These are phyloP conservation scores for Trichoderma afroharzianum DNA, from an alignment of 2,329 filamentous ascomycete genomes.

Conservation along the genomic window DNA sequence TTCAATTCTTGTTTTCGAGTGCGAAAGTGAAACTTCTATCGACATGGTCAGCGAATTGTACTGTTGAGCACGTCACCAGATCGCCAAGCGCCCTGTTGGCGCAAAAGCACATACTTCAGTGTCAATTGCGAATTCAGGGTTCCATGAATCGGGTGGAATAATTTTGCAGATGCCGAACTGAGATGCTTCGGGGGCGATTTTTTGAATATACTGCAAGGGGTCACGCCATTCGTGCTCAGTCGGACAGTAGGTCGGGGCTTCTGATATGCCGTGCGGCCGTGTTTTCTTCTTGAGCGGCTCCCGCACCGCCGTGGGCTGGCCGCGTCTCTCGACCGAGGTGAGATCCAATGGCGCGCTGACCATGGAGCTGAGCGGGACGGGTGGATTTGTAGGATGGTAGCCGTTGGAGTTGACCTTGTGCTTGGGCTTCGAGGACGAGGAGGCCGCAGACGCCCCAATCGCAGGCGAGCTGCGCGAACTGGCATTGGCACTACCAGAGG, in stretches of 20 bases:
- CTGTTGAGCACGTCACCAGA: neutral
- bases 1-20: constrained; percentile 96
- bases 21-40: constrained; percentile 89
- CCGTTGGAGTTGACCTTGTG: constrained; percentile 52
- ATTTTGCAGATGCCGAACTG: constrained; percentile 95
- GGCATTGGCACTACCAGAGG: constrained; percentile 42
- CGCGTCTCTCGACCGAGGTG: constrained; percentile 85
- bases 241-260: constrained; percentile 86
- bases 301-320: constrained; percentile 71
- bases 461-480: constrained; percentile 53
- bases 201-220: constrained; percentile 88
- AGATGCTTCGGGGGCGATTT: constrained; percentile 80
- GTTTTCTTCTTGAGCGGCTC: constrained; percentile 74
- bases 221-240: constrained; percentile 94
- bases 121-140: constrained; percentile 91
- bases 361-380: constrained; percentile 53
- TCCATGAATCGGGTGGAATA: constrained; percentile 90
- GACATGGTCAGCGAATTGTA: constrained; percentile 20
- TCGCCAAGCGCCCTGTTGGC: neutral
- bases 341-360: constrained; percentile 69
- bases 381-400: constrained; percentile 49
- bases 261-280: constrained; percentile 78
- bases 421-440: constrained; percentile 45
- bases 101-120: constrained; percentile 65
- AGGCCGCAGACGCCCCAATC: constrained; percentile 34